These are phyloP conservation scores for Fusarium lyarnte DNA, from an alignment of 2,329 filamentous ascomycete genomes.

Conservation along the genomic window DNA sequence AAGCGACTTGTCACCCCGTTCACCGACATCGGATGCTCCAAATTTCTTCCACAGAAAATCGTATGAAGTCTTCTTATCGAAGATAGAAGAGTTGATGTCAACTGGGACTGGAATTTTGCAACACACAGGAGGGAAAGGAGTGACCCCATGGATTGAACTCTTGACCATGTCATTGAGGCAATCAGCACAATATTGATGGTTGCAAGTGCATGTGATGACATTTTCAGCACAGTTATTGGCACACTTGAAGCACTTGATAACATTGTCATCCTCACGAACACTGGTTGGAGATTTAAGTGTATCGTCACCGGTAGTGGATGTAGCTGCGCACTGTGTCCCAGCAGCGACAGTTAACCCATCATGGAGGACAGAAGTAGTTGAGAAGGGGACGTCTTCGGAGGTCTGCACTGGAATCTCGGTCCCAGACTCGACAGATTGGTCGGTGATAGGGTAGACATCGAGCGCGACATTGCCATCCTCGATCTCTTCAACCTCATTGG, in stretches of 20 bases:
- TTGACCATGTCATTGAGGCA: constrained; percentile 1
- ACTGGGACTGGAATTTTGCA: not conserved
- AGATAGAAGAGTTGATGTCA: not conserved
- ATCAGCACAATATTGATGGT: constrained; percentile 3
- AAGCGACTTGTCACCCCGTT: not conserved
- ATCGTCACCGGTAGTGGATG: not conserved
- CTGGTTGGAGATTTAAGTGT: too few relatives aligned
- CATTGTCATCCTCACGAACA: not conserved
- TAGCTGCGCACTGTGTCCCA: not conserved
- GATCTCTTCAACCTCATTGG: not conserved
- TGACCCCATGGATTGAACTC: not conserved
- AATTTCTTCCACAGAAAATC: constrained; percentile 2
- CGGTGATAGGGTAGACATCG: not conserved
- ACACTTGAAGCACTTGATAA: not conserved
- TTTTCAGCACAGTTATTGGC: too few relatives aligned
- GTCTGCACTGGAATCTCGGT: not conserved
- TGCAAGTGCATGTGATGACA: not conserved
- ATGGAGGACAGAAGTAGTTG: not conserved
- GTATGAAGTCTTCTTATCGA: not conserved
- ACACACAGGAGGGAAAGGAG: constrained; percentile 10
- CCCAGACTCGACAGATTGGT: not conserved
- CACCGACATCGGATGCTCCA: not conserved
- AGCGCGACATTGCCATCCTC: not conserved
- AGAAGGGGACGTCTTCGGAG: too few relatives aligned
- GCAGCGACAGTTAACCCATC: not conserved